These are phyloP conservation scores for Incumbomyces delicatus DNA, from an alignment of 2,329 filamentous ascomycete species.

Conservation along the genomic window DNA sequence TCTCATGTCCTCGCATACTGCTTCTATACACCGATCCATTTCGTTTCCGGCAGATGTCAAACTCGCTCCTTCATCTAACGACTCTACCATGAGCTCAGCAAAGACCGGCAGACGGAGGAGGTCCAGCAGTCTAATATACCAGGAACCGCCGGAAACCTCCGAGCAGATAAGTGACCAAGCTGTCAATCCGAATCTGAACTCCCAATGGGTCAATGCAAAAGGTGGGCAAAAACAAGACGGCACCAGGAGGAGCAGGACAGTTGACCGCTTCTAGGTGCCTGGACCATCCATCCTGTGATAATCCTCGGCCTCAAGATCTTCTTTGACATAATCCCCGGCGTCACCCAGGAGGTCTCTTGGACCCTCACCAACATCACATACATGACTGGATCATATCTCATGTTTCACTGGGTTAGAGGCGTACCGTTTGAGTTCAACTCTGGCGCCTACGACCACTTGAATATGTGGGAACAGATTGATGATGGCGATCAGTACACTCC, in stretches of 20 bases:
- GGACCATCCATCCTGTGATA: conserved; percentile 92
- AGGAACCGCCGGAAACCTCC: conserved; percentile 89
- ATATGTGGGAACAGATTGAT: conserved; percentile 99
- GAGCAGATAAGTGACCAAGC: conserved; percentile 97
- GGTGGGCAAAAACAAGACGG: conserved; percentile 49
- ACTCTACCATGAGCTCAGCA: conserved; percentile 49
- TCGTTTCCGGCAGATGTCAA: conserved; percentile 80
- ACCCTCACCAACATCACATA: conserved; percentile 97
- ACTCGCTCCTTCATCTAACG: conserved; percentile 48
- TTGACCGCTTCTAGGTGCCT: conserved; percentile 58
- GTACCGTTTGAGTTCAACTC: conserved; percentile 98
- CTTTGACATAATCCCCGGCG: conserved; percentile 90
- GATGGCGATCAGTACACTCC: conserved; percentile 98
- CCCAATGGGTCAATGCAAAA: conserved; percentile 98
- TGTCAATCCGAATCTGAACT: conserved; percentile 87
- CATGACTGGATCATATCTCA: conserved; percentile 97
- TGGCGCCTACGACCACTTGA: conserved; percentile 96
- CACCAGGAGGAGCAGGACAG: conserved; percentile 4
- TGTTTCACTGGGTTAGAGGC: conserved; percentile 98
- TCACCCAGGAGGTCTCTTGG: conserved; percentile 97
- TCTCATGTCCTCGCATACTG: conserved; percentile 44
- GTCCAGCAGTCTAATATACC: conserved; percentile 97
- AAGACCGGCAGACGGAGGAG: conserved; percentile 72
- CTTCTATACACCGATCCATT: conserved; percentile 71
- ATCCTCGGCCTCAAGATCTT: conserved; percentile 89